Evolutionary conservation across 768 basidiomycete species (phyloP).

Genomic region (Strobilomyces confusus): DNA sequence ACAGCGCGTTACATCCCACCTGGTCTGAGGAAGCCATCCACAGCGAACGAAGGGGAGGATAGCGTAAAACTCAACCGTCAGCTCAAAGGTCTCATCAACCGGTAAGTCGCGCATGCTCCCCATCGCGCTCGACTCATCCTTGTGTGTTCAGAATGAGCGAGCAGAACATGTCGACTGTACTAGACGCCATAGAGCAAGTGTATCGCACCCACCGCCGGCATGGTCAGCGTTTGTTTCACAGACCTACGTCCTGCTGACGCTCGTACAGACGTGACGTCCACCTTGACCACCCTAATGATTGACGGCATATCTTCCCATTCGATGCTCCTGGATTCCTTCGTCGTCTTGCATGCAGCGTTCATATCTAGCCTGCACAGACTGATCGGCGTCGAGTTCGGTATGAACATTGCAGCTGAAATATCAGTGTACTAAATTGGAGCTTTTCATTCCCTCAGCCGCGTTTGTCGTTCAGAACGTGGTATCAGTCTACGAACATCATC

Average conservation of each 20-base stretch:
- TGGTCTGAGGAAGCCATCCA: conserved; percentile 56
- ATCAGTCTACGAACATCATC: conserved; percentile 59
- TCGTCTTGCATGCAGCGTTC: conserved; percentile 83
- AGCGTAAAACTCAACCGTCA: conserved; percentile 62
- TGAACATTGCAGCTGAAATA: conserved; percentile 19
- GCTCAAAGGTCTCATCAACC: conserved; percentile 84
- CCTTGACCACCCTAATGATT: conserved; percentile 71
- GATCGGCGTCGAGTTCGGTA: conserved; percentile 87
- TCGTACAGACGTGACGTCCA: conserved; percentile 71
- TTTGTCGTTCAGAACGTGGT: conserved; percentile 77
- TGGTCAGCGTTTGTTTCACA: conserved; percentile 42
- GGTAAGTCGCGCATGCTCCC: conserved; percentile 39
- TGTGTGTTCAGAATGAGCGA: conserved; percentile 71
- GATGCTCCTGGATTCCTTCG: conserved; percentile 82
- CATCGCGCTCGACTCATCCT: conserved; percentile 1
- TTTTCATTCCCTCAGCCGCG: conserved; percentile 50
- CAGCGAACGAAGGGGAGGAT: conserved; percentile 36
- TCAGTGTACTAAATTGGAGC: background rate
- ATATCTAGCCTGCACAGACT: conserved; percentile 77
- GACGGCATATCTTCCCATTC: conserved; percentile 77
- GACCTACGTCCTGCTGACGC: conserved; percentile 5
- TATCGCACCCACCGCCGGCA: conserved; percentile 77
- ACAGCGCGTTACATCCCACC: conserved; percentile 76
- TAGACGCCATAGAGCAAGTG: conserved; percentile 68
- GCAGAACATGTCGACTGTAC: conserved; percentile 74